phyloP scores from a whole-genome alignment of 75 land plant genomes.

The Gnetum montanum region DNA sequence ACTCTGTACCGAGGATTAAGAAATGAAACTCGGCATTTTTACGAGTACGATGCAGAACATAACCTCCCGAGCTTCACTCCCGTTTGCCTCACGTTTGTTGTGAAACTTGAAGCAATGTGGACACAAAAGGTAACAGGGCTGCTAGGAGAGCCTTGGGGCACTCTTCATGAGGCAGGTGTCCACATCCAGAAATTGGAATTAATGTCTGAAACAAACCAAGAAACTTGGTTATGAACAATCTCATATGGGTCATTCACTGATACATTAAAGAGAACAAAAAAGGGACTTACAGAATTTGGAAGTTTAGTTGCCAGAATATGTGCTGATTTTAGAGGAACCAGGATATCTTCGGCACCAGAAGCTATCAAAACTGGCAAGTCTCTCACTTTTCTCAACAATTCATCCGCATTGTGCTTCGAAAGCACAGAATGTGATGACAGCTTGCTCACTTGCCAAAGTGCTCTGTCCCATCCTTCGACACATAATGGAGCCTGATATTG shows the following conservation, averaged over 20 bases:
- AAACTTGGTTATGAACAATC: not conserved
- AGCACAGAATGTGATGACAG: conserved; percentile 45
- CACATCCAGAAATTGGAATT: conserved; percentile 82
- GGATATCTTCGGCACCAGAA: conserved; percentile 69
- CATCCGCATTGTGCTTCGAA: conserved; percentile 40
- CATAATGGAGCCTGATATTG: conserved; percentile 62
- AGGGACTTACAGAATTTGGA: conserved; percentile 79
- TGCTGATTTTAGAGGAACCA: conserved; percentile 61
- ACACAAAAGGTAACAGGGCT: conserved; percentile 69
- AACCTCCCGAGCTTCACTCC: no score
- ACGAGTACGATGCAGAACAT: no score
- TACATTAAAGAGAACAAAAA: no score
- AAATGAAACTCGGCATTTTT: no score
- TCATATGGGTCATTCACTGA: no score
- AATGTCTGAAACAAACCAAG: conserved; percentile 49
- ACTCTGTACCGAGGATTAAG: no score
- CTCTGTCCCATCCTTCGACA: conserved; percentile 88
- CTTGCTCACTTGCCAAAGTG: conserved; percentile 68
- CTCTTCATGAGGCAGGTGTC: conserved; percentile 90
- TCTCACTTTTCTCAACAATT: conserved; percentile 43
- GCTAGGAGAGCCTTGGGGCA: conserved; percentile 79
- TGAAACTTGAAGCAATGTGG: conserved; percentile 18
- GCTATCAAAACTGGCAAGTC: conserved; percentile 67
- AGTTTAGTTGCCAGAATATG: conserved; percentile 72
- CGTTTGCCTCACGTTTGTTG: not conserved